A percentile compares a stretch with the other conserved stretches of the same genome.
Evolutionary conservation across 164 flowering plant genomes (phyloP).

Genomic region (Nymphaea thermarum): DNA sequence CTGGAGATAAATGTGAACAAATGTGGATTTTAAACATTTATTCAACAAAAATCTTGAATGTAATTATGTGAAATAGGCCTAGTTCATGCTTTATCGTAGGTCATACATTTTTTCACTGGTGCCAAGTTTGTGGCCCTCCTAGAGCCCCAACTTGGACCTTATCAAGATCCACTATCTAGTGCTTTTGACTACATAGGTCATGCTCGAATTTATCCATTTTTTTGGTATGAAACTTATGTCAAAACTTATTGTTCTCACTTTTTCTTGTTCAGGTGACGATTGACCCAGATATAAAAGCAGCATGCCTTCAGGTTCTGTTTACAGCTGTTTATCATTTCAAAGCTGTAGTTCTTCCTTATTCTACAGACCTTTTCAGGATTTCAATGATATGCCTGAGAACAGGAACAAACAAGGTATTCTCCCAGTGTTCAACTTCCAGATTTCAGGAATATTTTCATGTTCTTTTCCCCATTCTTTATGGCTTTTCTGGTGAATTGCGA

Average conservation of each 20-base stretch:
- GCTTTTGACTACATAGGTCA: too few relatives aligned
- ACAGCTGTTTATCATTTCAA: slow-evolving; percentile 76
- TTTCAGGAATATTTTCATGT: neutral
- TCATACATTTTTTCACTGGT: too few relatives aligned
- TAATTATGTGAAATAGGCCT: too few relatives aligned
- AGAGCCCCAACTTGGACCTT: too few relatives aligned
- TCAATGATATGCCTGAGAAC: slow-evolving; percentile 41
- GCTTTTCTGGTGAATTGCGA: neutral
- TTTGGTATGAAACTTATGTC: too few relatives aligned
- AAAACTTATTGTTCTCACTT: neutral
- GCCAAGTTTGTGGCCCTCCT: too few relatives aligned
- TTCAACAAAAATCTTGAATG: too few relatives aligned
- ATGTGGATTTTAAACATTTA: too few relatives aligned
- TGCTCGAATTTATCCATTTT: too few relatives aligned
- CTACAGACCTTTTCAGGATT: slow-evolving; percentile 43
- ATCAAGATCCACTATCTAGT: too few relatives aligned
- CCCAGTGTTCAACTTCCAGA: neutral
- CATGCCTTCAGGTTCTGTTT: slow-evolving; percentile 72
- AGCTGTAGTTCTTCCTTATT: slow-evolving; percentile 45
- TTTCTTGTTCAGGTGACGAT: slow-evolving; percentile 23
- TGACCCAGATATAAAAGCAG: slow-evolving; percentile 53
- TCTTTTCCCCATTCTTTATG: neutral
- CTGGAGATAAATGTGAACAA: too few relatives aligned
- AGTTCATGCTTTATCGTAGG: too few relatives aligned
- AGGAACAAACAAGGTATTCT: slow-evolving; percentile 54